A percentile compares a stretch with the other conserved stretches of the same genome.
phyloP scores from a whole-genome alignment of 2,329 filamentous ascomycete genomes.

The Blastomyces parvus region DNA sequence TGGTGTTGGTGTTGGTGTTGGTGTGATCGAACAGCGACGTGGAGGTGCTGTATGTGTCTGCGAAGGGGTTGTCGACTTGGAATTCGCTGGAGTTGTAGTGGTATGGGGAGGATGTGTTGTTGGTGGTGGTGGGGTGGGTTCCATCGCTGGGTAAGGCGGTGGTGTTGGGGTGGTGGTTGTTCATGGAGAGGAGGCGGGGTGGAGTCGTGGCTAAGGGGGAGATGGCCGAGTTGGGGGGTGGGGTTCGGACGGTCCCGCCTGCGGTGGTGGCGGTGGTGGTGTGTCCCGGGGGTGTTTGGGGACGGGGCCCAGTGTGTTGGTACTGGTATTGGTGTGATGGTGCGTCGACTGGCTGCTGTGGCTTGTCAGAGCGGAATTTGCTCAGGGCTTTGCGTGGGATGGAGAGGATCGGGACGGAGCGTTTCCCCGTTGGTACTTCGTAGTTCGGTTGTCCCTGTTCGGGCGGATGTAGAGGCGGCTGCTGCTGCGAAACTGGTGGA shows the following conservation, averaged over 20 bases:
- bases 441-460: conserved; percentile 2
- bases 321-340: neutral
- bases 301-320: neutral
- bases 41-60: conserved; percentile 23
- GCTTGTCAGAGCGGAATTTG: conserved; percentile 7
- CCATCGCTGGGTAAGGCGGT: conserved; percentile 9
- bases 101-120: conserved; percentile 15
- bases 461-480: neutral
- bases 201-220: neutral
- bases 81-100: conserved; percentile 33
- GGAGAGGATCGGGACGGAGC: conserved; percentile 12
- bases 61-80: conserved; percentile 36
- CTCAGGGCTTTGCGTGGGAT: conserved; percentile 12
- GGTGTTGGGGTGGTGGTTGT: conserved; percentile 10
- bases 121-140: conserved; percentile 8
- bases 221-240: neutral
- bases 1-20: neutral
- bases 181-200: neutral
- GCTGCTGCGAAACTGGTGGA: neutral
- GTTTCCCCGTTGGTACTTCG: conserved; percentile 3
- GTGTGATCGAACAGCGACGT: conserved; percentile 12
- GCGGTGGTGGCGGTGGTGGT: conserved; percentile 2
- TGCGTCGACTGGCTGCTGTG: neutral
- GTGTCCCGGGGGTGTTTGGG: conserved; percentile 2
- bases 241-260: neutral